Evolutionary conservation across 2,329 filamentous ascomycete genomes (phyloP).

Genomic region (Neopestalotiopsis rosae): DNA sequence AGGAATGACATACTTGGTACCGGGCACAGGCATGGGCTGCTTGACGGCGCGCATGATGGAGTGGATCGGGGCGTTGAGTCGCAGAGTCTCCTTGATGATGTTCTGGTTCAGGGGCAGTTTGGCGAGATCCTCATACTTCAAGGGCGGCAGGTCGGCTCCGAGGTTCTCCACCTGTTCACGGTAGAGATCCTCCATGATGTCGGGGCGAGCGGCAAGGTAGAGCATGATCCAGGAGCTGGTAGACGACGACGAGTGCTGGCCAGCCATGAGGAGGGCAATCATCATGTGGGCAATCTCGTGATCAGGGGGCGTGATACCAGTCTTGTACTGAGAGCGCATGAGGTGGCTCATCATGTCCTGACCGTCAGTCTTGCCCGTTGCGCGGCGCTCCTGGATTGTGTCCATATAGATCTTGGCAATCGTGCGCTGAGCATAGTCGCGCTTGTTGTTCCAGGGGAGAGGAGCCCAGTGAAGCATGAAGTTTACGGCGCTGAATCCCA

Average conservation of each 20-base stretch:
- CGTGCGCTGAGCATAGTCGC: slow-evolving; percentile 79
- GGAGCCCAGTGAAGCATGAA: slow-evolving; percentile 90
- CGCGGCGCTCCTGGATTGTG: slow-evolving; percentile 76
- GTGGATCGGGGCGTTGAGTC: slow-evolving; percentile 91
- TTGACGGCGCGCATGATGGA: slow-evolving; percentile 94
- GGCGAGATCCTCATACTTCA: slow-evolving; percentile 78
- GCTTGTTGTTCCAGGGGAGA: slow-evolving; percentile 84
- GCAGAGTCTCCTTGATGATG: slow-evolving; percentile 89
- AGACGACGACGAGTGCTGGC: slow-evolving; percentile 87
- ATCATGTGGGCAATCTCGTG: slow-evolving; percentile 90
- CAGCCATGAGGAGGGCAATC: slow-evolving; percentile 92
- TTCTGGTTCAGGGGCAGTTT: slow-evolving; percentile 83
- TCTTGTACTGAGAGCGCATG: slow-evolving; percentile 86
- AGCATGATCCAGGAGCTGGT: slow-evolving; percentile 86
- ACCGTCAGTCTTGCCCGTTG: slow-evolving; percentile 52
- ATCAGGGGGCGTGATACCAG: slow-evolving; percentile 79
- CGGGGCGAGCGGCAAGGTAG: slow-evolving; percentile 76
- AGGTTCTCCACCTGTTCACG: slow-evolving; percentile 79
- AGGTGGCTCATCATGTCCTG: slow-evolving; percentile 90
- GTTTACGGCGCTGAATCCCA: slow-evolving; percentile 88
- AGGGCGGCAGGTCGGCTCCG: slow-evolving; percentile 74
- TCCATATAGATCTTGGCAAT: slow-evolving; percentile 84
- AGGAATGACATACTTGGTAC: slow-evolving; percentile 83
- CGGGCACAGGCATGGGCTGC: slow-evolving; percentile 81
- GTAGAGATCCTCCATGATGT: slow-evolving; percentile 81